Evolutionary conservation across 257 asterid genomes (phyloP), one percentile per base, ranked within the genome.

Genomic region (Linderniella brevidens): DNA sequence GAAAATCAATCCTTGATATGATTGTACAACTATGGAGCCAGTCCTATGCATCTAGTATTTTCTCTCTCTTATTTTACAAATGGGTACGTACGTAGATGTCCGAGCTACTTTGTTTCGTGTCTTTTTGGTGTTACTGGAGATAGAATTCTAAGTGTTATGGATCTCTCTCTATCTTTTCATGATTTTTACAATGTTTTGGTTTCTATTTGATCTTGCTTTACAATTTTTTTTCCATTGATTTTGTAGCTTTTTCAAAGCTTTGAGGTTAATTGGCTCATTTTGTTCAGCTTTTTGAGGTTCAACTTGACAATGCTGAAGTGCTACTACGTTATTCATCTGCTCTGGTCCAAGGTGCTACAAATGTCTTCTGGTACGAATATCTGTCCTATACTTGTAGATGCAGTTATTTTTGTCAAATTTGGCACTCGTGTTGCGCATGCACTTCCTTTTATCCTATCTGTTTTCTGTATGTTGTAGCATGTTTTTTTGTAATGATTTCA

Each of bases 11-110:
- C 12, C 56, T 51, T 37, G 46, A 51, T 51, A 43, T 51, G 47
- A 59, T 59, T 19, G 55, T 81, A 64, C 94, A 73, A 70, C 78
- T 75, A n/a, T 90, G 99, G 99, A 85, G 92, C 88, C 99, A 85
- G 67, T 76, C 86, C 39, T 90, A 84, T 68, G 93, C 93, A 7
- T 75, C 99, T 38, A 79, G 75, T 63, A 77, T 79, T 9, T 90
- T 90, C 42, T 43, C 88, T 29, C 77, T 79, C 38, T 68, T 90
- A 75, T 85, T 90, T 70, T 88, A 90, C 65, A 81, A 85, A 58
- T 90, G 97, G 95, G 97, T 88, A 71, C 48, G 92, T 66, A 43
- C 19, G 55, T 13, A 32, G 0, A 44, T 40, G 58, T 55, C 46
- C 37, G 37, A 45, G 40, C 48, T 39, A 10, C 43, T 2, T 11